Conservation (phyloP, 2,329 filamentous ascomycete genomes). For the Fusarium globosum region DNA sequence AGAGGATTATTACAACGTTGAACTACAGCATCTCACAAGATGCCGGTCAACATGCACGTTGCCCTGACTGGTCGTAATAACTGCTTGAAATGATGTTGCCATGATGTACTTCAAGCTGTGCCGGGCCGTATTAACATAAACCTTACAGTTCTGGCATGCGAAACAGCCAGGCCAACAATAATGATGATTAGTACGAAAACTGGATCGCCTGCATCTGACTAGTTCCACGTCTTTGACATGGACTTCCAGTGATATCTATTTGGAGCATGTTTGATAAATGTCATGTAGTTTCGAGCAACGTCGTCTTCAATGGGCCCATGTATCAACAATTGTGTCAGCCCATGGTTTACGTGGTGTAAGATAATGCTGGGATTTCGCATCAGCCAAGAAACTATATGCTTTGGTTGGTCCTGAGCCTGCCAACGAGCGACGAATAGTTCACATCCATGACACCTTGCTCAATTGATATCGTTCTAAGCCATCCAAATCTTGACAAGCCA, state of each 20-base stretch:
- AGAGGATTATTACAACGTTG: neutral
- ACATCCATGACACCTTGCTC: conserved; percentile 16
- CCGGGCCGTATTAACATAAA: conserved; percentile 9
- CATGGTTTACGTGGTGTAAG: conserved; percentile 37
- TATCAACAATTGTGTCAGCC: conserved; percentile 38
- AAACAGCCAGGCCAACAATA: conserved; percentile 13
- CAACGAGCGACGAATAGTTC: conserved; percentile 19
- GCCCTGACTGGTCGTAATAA: neutral
- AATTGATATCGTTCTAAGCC: conserved; percentile 4
- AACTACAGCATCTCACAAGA: neutral
- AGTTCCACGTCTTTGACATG: conserved; percentile 22
- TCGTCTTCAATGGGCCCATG: conserved; percentile 17
- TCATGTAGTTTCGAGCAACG: conserved; percentile 33
- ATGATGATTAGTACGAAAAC: conserved; percentile 19
- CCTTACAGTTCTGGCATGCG: conserved; percentile 5
- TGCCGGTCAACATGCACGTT: conserved; percentile 3
- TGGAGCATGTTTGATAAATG: conserved; percentile 13
- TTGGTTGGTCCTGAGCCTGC: conserved; percentile 22
- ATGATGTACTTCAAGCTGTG: conserved; percentile 17
- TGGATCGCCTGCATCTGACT: conserved; percentile 16
- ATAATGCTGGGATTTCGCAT: conserved; percentile 37
- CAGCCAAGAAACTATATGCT: conserved; percentile 33
- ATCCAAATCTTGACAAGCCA: conserved; percentile 21
- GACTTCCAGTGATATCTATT: conserved; percentile 12
- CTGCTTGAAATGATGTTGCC: conserved; percentile 20